Conservation (phyloP, 2,329 filamentous ascomycete species). For the Alternaria incomplexa region DNA sequence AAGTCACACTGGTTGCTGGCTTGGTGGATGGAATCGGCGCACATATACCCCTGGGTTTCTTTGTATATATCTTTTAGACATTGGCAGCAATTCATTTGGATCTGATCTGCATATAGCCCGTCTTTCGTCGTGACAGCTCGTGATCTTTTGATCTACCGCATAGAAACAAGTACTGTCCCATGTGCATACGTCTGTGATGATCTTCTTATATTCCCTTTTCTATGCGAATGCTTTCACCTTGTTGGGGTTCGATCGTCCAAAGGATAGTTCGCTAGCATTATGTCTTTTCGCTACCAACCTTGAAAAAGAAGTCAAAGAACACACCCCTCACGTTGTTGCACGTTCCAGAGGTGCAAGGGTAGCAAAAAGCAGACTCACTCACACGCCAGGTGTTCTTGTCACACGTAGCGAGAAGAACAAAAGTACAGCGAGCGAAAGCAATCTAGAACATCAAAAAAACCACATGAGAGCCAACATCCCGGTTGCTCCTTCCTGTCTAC, state of each 20-base stretch:
- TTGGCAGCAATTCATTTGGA: conserved; percentile 1
- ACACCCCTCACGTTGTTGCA: not conserved
- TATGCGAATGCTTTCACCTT: not conserved
- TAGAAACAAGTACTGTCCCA: not conserved
- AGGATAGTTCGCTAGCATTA: not conserved
- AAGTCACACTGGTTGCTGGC: conserved; percentile 10
- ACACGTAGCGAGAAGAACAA: not conserved
- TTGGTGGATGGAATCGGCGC: not conserved
- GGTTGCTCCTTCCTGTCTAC: not conserved
- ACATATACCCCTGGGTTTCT: conserved; percentile 17
- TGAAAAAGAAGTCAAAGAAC: not conserved
- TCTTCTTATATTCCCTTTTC: not conserved
- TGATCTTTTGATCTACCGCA: not conserved
- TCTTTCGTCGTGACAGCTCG: not conserved
- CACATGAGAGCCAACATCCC: too few relatives aligned
- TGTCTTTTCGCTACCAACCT: not conserved
- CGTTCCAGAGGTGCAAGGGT: too few relatives aligned
- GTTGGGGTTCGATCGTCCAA: not conserved
- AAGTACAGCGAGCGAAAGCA: not conserved
- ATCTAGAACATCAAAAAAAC: too few relatives aligned
- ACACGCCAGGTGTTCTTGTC: not conserved
- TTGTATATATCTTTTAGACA: conserved; percentile 16
- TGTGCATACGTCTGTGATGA: not conserved
- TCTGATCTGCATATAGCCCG: not conserved
- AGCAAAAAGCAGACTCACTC: not conserved